Conservation (phyloP, 768 basidiomycete genomes). For the Lactarius pseudohatsudake region DNA sequence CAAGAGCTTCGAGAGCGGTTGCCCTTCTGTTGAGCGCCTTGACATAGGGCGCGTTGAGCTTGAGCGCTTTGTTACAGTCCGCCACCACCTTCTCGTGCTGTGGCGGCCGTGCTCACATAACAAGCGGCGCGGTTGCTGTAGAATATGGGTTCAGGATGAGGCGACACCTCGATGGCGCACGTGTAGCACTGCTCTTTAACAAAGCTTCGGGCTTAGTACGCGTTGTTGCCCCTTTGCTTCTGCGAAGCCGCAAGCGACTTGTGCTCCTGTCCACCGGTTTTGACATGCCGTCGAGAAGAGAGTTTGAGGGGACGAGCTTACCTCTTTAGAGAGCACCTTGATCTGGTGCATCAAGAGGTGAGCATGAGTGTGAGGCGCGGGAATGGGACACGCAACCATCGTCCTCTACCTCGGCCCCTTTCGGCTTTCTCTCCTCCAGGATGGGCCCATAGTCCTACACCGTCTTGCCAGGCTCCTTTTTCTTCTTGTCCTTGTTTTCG, state of each 20-base stretch:
- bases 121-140: constrained; percentile 98
- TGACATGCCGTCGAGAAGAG: neutral
- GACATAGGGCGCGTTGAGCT: constrained; percentile 79
- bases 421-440: constrained; percentile 69
- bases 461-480: constrained; percentile 47
- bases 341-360: constrained; percentile 45
- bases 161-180: constrained; percentile 69
- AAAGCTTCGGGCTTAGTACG: constrained; percentile 65
- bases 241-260: constrained; percentile 57
- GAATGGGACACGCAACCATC: constrained; percentile 27
- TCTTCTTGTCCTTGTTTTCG: constrained; percentile 55
- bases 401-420: constrained; percentile 34
- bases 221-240: constrained; percentile 70
- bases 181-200: constrained; percentile 61
- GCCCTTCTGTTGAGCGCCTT: constrained; percentile 91
- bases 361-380: constrained; percentile 23
- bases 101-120: constrained; percentile 90
- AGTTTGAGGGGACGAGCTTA: constrained; percentile 27
- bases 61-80: constrained; percentile 88
- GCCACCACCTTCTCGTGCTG: constrained; percentile 77
- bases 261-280: constrained; percentile 53
- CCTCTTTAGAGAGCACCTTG: constrained; percentile 58
- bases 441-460: constrained; percentile 72
- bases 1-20: constrained; percentile 76
- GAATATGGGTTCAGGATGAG: constrained; percentile 86